Evolutionary conservation across 164 flowering plant species (phyloP), one percentile per base, ranked within the genome.

Genomic region (Vitis labrusca): DNA sequence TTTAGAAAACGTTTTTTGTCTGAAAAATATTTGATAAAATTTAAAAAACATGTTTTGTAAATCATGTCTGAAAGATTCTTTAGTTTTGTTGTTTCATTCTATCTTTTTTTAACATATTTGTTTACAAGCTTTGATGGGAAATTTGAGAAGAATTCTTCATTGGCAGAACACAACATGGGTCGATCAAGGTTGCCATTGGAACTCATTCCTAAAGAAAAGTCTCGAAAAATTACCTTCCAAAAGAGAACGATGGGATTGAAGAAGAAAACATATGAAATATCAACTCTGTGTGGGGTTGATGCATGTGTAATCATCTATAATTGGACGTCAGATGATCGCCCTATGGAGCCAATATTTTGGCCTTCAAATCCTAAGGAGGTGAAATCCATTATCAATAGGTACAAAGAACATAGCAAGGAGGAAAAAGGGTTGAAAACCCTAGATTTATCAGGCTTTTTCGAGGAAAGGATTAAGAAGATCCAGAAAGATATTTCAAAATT

Each of bases 241-340:
- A 79, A 73, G 19, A 50, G 82, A 30, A 73, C 32, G 48, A 64
- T 50, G 32, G 73, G 79, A 1, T 30, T 79, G 65, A 53, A 59
- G 51, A 79, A 79, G 63, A 79, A 79, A 49, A 59, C 65, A 3
- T 29, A 59, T 0, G 82, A 79, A 17, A 73, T 79, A 64, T 51
- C 75, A 0, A 79, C 70, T 10, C 71, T 79, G 0, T 79, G 82
- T 16, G 79, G 54, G 4, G 75, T 79, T 9, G 70, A 73, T 44
- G 63, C 75, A 0, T 76, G 77, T 13, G 5, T 76, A 59, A 76
- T 79, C 30, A 9, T 56, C 47, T 71, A 27, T 52, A 69, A 62
- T 0, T 70, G 72, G 6, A 55, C 55, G 4, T 13, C 3, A 0
- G 66, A 52, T 29, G 56, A 51, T 2, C n/a, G 19, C 10, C 63